Evolutionary conservation across 2,329 filamentous ascomycete genomes (phyloP).

Genomic region (Botryosphaeria agaves): DNA sequence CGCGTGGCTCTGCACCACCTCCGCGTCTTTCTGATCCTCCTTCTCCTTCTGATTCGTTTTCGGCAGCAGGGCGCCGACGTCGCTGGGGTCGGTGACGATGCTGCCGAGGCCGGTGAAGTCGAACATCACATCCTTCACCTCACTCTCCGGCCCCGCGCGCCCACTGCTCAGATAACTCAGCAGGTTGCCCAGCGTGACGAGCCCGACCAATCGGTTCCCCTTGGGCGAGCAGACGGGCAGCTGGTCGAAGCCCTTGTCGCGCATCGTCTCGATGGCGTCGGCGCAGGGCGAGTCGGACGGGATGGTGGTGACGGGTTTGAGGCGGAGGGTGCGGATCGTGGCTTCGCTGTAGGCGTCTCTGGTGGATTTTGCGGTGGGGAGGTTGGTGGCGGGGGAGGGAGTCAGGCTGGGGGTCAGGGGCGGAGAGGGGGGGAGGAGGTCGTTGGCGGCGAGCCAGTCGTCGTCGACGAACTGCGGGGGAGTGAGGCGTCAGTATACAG

Average conservation of each 20-base stretch:
- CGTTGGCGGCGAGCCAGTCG: slow-evolving; percentile 95
- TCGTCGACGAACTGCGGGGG: slow-evolving; percentile 69
- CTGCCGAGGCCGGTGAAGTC: slow-evolving; percentile 79
- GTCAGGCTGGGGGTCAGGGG: slow-evolving; percentile 20
- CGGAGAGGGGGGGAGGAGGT: slow-evolving; percentile 54
- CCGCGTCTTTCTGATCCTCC: slow-evolving; percentile 9
- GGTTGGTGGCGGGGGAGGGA: slow-evolving; percentile 17
- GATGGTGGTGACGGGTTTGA: slow-evolving; percentile 89
- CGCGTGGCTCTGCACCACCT: slow-evolving; percentile 5
- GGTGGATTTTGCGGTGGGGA: slow-evolving; percentile 15
- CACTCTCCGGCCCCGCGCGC: slow-evolving; percentile 54
- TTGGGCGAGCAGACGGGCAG: slow-evolving; percentile 67
- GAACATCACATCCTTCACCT: slow-evolving; percentile 87
- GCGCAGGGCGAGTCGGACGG: slow-evolving; percentile 53
- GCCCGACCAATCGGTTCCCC: slow-evolving; percentile 61
- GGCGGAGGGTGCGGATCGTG: slow-evolving; percentile 64
- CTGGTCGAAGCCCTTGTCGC: slow-evolving; percentile 95
- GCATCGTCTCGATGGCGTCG: slow-evolving; percentile 93
- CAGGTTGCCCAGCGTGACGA: slow-evolving; percentile 89
- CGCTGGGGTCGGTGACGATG: slow-evolving; percentile 73
- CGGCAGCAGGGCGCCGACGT: slow-evolving; percentile 23
- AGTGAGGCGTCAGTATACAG: not conserved
- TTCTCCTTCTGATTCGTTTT: slow-evolving; percentile 7
- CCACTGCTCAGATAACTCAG: slow-evolving; percentile 78
- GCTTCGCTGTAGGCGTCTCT: slow-evolving; percentile 59